These are phyloP conservation scores for Dalbergia oliveri DNA, from an alignment of 306 rosid species.

Conservation along the genomic window DNA sequence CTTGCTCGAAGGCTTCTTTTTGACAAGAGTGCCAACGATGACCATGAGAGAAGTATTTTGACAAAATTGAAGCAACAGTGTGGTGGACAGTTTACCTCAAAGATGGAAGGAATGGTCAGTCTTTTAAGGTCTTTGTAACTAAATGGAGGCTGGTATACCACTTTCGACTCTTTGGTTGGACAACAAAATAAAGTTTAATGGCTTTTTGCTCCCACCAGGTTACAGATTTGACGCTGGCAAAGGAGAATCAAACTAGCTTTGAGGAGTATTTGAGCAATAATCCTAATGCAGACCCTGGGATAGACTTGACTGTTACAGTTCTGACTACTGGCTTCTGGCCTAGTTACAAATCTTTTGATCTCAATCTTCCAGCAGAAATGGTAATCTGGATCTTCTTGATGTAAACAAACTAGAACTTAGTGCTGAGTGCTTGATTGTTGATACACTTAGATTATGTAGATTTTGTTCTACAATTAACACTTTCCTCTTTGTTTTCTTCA, in stretches of 20 bases:
- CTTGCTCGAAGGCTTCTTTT: constrained; percentile 96
- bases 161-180: constrained; percentile 21
- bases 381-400: constrained; percentile 53
- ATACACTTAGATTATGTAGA: constrained; percentile 36
- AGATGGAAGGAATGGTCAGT: constrained; percentile 99
- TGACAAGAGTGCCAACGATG: constrained; percentile 94
- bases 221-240: constrained; percentile 91
- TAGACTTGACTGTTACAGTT: constrained; percentile 91
- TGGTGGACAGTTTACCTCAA: constrained; percentile 93
- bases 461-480: constrained; percentile 36
- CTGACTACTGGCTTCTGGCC: constrained; percentile 98
- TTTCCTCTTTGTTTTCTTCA: constrained; percentile 27
- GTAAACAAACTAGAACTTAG: constrained; percentile 27
- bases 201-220: constrained; percentile 61
- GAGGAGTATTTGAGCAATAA: constrained; percentile 76
- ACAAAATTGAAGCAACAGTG: constrained; percentile 94
- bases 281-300: constrained; percentile 74
- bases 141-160: not conserved
- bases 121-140: constrained; percentile 32
- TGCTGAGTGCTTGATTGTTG: constrained; percentile 1
- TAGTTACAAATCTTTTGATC: constrained; percentile 94
- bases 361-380: constrained; percentile 95
- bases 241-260: constrained; percentile 83
- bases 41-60: constrained; percentile 86
- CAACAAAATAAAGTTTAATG: constrained; percentile 28